phyloP scores from a whole-genome alignment of 176 grass and related monocot genomes.

The Secale cereale region DNA sequence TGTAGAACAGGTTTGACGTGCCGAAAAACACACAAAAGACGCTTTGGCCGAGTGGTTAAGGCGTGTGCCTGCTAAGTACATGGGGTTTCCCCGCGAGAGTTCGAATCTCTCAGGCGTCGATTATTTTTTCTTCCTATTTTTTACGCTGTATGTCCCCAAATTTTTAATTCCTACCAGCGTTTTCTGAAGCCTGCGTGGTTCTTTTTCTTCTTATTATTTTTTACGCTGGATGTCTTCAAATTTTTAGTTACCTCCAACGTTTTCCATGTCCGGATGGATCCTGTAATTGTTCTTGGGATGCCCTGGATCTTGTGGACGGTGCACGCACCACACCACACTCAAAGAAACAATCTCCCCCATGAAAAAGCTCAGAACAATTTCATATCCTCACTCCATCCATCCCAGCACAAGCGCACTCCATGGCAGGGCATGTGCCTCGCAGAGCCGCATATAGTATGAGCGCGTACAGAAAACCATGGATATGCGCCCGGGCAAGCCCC shows the following conservation, averaged over 20 bases:
- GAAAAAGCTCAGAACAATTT: neutral
- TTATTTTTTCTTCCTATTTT: no score
- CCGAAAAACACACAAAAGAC: neutral
- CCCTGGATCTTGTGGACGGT: neutral
- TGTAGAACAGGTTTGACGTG: fast-evolving
- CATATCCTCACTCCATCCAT: neutral
- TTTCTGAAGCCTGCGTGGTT: no score
- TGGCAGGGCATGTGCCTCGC: neutral
- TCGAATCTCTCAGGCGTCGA: constrained; percentile 99
- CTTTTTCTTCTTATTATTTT: no score
- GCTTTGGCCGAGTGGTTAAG: constrained; percentile 99
- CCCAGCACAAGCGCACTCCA: neutral
- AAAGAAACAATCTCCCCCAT: neutral
- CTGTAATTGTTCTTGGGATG: neutral
- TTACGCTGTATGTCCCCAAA: no score
- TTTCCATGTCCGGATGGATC: neutral
- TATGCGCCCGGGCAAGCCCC: constrained; percentile 3
- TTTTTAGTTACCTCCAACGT: no score
- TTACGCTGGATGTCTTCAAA: no score
- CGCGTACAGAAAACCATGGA: constrained; percentile 5
- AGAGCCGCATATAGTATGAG: neutral
- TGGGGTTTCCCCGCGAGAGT: constrained; percentile 99
- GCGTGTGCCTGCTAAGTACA: constrained; percentile 99
- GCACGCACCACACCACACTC: neutral
- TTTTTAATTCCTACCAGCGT: no score